phyloP scores from a whole-genome alignment of 164 flowering plant genomes.

The Taxillus chinensis region DNA sequence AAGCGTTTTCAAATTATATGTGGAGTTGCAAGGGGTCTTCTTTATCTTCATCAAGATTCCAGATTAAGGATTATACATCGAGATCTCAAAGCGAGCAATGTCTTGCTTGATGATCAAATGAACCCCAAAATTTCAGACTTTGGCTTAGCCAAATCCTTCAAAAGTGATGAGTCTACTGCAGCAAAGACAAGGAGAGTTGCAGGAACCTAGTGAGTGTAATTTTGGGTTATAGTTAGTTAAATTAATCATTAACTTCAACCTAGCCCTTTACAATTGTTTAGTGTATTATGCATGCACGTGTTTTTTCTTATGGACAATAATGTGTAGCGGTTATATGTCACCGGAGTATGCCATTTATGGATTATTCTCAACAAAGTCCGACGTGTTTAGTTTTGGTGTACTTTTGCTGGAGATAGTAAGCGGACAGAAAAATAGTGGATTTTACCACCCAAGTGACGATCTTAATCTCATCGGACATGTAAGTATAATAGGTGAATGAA shows the following conservation, averaged over 20 bases:
- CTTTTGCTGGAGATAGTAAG: not conserved
- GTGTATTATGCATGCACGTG: not conserved
- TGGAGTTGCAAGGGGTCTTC: constrained; percentile 2
- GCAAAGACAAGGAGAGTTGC: not conserved
- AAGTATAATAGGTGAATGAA: not conserved
- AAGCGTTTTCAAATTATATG: not conserved
- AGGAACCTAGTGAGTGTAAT: not conserved
- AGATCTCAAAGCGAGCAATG: constrained; percentile 1
- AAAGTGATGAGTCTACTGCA: not conserved
- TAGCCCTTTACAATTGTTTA: not conserved
- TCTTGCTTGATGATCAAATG: not conserved
- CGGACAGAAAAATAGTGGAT: not conserved
- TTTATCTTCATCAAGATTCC: constrained; percentile 1
- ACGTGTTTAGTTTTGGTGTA: not conserved
- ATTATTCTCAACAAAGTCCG: not conserved
- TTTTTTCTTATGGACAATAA: not conserved
- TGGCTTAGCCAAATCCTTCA: not conserved
- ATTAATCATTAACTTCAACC: not conserved
- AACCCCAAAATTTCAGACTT: not conserved
- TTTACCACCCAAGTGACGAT: not conserved
- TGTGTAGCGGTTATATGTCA: not conserved
- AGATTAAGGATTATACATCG: not conserved
- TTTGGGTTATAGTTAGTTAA: not conserved
- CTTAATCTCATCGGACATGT: not conserved
- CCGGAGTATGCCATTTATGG: not conserved